Evolutionary conservation across 176 grass and related monocot genomes (phyloP).

Genomic region (Oryza officinalis): DNA sequence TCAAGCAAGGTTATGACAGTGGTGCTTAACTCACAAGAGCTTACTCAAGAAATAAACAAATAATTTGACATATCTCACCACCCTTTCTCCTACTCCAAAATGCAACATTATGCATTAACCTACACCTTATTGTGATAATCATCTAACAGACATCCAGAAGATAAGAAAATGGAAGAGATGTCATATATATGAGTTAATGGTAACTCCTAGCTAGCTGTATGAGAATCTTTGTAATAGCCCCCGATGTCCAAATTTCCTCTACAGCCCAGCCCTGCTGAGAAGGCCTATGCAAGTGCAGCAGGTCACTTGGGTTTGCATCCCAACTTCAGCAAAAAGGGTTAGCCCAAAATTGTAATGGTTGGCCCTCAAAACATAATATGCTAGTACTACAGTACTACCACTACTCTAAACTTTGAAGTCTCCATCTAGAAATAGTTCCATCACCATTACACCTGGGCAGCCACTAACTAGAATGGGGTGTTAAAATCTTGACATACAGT

Average conservation of each 20-base stretch:
- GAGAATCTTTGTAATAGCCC: not conserved
- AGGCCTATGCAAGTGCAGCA: not conserved
- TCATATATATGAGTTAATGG: not conserved
- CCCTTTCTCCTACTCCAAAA: constrained; percentile 26
- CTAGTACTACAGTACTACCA: not conserved
- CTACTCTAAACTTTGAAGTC: not conserved
- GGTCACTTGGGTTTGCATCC: not conserved
- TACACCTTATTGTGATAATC: not conserved
- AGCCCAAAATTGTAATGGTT: constrained; percentile 2
- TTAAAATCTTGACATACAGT: not conserved
- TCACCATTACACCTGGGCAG: not conserved
- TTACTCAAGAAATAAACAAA: constrained; percentile 23
- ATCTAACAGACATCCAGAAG: constrained; percentile 29
- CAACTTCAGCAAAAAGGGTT: not conserved
- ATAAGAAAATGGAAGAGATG: not conserved
- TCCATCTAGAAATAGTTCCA: not conserved
- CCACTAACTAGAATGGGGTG: not conserved
- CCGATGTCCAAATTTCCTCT: not conserved
- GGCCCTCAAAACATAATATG: not conserved
- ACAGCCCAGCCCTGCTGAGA: not conserved
- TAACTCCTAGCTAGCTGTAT: not conserved
- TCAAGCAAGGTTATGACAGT: not conserved
- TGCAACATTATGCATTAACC: constrained; percentile 26
- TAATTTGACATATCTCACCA: constrained; percentile 19
- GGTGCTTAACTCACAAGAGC: constrained; percentile 8